These are phyloP conservation scores for Heliosperma pusillum DNA, from an alignment of 148 eudicot species.

Conservation along the genomic window DNA sequence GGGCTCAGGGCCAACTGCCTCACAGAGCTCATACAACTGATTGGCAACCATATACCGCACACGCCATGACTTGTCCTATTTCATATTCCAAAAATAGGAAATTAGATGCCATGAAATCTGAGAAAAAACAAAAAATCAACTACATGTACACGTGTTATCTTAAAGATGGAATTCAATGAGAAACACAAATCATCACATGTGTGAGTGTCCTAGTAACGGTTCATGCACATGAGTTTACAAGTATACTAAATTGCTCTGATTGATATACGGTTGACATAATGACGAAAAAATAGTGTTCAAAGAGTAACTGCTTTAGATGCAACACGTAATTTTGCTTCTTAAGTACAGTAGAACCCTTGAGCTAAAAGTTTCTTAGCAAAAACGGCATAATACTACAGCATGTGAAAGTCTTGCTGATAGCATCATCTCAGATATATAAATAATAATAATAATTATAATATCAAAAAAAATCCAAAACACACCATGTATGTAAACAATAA, in stretches of 20 bases:
- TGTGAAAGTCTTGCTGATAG: background rate
- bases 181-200: background rate
- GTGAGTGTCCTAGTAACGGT: background rate
- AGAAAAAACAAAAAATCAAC: background rate
- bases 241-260: background rate
- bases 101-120: background rate
- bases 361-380: no score
- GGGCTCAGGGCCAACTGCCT: slow-evolving; percentile 97
- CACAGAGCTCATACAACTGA: slow-evolving; percentile 96
- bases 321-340: no score
- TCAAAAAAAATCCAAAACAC: background rate
- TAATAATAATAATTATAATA: background rate
- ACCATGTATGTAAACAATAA: background rate
- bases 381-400: no score
- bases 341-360: no score
- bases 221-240: background rate
- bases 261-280: no score
- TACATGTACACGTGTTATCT: background rate
- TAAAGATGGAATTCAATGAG: background rate
- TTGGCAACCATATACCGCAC: slow-evolving; percentile 99
- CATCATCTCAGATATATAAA: background rate
- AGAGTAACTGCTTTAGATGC: no score
- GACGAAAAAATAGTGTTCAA: no score
- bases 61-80: slow-evolving; percentile 99
- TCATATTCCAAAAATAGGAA: slow-evolving; percentile 23